Base-by-base conservation (phyloP, 78 protist species). In the Monosiga brevicollis region DNA sequence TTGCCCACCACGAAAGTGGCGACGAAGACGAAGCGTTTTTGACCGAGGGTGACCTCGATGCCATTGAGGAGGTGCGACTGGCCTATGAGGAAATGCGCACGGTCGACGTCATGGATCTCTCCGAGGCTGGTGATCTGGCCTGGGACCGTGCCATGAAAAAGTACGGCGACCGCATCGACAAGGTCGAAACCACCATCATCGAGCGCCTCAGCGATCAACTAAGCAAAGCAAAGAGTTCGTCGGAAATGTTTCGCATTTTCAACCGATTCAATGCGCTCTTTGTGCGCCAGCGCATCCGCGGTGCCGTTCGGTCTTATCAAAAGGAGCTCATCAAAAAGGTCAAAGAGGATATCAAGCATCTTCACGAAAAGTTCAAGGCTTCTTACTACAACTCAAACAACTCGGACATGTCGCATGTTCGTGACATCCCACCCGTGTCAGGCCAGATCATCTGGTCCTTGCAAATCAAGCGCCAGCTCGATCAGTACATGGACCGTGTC, bases 231-330 rank as follows among this genome's bases (percentile, higher is more conserved):
- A 42, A 86, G 74, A 91, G 81, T n/a, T 93, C 98, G 10, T 73
- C 55, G 39, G 96, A 95, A 71, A 95, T 95, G 98, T 94, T 95
- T 84, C 83, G 94, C 77, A 92, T 94, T 55, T 92, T 94, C 84
- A 71, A 87, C 11, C 89, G 90, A 55, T 95, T 89, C 91, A 92
- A 93, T 78, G 93, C 91, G 42, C 86, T 95, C 23, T 78, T 92
- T 25, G 80, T 85, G 39, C 85, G 95, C 74, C 93, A 92, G 70
- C 80, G 90, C 81, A 89, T 92, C 71, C 73, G 83, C 34, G 80
- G 87, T 34, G 86, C 83, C 37, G 86, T 84, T 39, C 62, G 62
- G 29, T 49, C 62, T 78, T 95, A 95, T 86, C 97, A 94, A 73
- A 62, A 88, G 37, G 89, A 85, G 83, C 92, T 95, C 29, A 86